phyloP scores from a whole-genome alignment of 768 basidiomycete genomes.

The Collybia nuda region DNA sequence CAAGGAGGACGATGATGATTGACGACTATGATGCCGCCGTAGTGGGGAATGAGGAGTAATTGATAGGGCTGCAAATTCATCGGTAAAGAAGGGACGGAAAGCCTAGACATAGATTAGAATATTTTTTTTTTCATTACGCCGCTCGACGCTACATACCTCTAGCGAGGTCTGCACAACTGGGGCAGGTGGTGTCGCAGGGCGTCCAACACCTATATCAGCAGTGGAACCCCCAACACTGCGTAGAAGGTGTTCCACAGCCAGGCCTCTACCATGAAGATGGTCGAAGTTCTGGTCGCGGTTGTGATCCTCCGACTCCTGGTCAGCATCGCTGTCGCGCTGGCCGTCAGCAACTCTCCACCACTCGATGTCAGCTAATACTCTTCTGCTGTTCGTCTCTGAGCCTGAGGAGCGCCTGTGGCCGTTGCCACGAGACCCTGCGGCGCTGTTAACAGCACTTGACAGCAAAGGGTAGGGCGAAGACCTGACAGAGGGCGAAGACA shows the following conservation, averaged over 20 bases:
- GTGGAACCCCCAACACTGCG: conserved; percentile 28
- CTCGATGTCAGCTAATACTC: conserved; percentile 84
- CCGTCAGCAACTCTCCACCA: conserved; percentile 84
- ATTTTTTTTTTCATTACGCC: background rate
- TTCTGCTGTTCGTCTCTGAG: conserved; percentile 61
- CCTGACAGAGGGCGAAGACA: conserved; percentile 69
- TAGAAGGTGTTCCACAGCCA: conserved; percentile 15
- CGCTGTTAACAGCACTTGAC: conserved; percentile 30
- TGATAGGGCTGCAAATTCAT: conserved; percentile 54
- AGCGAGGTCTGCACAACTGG: conserved; percentile 28
- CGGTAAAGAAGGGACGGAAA: conserved; percentile 32
- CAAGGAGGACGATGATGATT: conserved; percentile 52
- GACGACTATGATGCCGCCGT: conserved; percentile 36
- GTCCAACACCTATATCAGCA: conserved; percentile 38
- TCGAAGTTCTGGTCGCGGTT: conserved; percentile 33
- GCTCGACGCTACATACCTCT: conserved; percentile 31
- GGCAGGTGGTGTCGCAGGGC: conserved; percentile 20
- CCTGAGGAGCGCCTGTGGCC: conserved; percentile 65
- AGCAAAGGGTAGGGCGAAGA: conserved; percentile 62
- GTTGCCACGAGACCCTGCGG: conserved; percentile 30
- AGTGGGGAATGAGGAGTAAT: conserved; percentile 54
- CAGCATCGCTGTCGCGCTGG: conserved; percentile 51
- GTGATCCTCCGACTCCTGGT: conserved; percentile 41
- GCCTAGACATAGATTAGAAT: conserved; percentile 4
- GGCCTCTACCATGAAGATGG: conserved; percentile 19